Conservation (phyloP, 176 grass and related monocot species). For the Phragmites australis region DNA sequence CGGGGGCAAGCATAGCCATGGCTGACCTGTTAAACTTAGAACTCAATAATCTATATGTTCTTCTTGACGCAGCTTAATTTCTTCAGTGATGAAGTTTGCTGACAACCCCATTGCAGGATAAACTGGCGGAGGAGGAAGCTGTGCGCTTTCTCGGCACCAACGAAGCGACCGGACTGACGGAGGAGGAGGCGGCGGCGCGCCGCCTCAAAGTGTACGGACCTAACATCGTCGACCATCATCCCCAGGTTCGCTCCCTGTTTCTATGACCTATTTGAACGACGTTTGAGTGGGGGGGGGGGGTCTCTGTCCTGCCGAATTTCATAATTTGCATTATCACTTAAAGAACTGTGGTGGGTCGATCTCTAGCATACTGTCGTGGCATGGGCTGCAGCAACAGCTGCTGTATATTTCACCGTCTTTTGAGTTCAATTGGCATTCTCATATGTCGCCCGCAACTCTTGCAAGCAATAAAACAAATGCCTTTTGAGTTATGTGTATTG, state of each 20-base stretch:
- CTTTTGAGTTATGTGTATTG: too few species aligned
- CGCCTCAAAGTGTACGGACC: background rate
- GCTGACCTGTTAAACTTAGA: background rate
- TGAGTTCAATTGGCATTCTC: too few species aligned
- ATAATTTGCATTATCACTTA: too few species aligned
- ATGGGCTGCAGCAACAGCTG: too few species aligned
- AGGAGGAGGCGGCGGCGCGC: background rate
- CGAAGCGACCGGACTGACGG: slow-evolving; percentile 15
- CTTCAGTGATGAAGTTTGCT: background rate
- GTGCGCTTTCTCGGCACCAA: background rate
- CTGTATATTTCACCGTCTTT: too few species aligned
- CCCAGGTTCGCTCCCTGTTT: background rate
- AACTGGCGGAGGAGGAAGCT: background rate
- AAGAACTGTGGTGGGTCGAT: too few species aligned
- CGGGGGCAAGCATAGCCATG: background rate
- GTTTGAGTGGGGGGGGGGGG: too few species aligned
- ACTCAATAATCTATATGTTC: background rate
- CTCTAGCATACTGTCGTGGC: too few species aligned
- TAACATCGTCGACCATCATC: background rate
- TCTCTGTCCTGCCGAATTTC: too few species aligned
- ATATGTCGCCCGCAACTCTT: too few species aligned
- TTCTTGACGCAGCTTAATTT: background rate
- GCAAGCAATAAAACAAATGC: too few species aligned
- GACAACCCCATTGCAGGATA: background rate
- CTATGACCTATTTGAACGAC: too few species aligned